phyloP scores from a whole-genome alignment of 768 basidiomycete species.

The Mycena sanguinolenta region DNA sequence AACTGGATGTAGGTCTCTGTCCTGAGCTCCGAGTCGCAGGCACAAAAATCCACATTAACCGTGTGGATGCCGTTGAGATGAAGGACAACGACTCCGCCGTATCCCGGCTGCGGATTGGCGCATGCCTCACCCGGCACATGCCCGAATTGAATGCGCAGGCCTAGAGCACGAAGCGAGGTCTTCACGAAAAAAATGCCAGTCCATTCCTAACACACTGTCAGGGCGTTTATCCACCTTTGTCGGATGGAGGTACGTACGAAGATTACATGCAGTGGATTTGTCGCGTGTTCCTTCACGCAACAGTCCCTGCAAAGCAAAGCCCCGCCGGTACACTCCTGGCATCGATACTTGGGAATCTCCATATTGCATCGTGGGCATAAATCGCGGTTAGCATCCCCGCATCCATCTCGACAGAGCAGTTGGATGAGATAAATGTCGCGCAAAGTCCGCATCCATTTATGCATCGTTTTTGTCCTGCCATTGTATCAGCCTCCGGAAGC shows the following conservation, averaged over 20 bases:
- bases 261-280: neutral
- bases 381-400: too few species aligned
- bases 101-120: neutral
- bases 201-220: slow-evolving; percentile 19
- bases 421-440: too few species aligned
- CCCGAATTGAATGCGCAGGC: slow-evolving; percentile 23
- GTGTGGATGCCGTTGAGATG: slow-evolving; percentile 29
- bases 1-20: slow-evolving; percentile 41
- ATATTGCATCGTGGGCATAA: too few species aligned
- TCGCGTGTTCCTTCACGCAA: neutral
- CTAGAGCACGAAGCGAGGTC: slow-evolving; percentile 3
- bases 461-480: too few species aligned
- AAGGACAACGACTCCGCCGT: slow-evolving; percentile 20
- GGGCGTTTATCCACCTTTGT: neutral
- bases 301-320: too few species aligned
- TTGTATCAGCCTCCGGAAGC: too few species aligned
- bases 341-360: too few species aligned
- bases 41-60: slow-evolving; percentile 29
- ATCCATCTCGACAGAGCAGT: too few species aligned
- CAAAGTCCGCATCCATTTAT: too few species aligned
- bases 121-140: neutral
- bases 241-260: too few species aligned
- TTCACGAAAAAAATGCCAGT: slow-evolving; percentile 13
- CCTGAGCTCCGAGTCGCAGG: slow-evolving; percentile 38
- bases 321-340: too few species aligned